A percentile compares a stretch with the other conserved stretches of the same genome.
Conservation (phyloP, 1,139 yeast species). For the Yamadazyma epiphylla region DNA sequence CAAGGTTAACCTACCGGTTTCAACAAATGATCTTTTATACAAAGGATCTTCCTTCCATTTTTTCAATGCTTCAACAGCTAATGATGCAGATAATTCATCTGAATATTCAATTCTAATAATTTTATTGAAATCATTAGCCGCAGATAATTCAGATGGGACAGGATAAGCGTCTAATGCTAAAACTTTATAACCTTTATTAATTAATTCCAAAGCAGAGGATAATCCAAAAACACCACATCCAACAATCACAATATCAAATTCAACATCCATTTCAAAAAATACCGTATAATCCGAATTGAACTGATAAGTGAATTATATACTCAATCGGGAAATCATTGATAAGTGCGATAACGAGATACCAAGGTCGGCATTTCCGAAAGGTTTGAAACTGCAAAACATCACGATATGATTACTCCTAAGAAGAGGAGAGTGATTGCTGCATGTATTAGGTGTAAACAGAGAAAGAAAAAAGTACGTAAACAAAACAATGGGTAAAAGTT, state of each 20-base stretch:
- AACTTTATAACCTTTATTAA: slow-evolving; percentile 23
- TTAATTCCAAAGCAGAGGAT: slow-evolving; percentile 19
- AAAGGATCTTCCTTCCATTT: slow-evolving; percentile 34
- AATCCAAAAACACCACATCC: slow-evolving; percentile 18
- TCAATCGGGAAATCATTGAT: too few relatives aligned
- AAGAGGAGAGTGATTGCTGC: slow-evolving; percentile 9
- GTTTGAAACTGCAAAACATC: too few relatives aligned
- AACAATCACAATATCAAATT: slow-evolving; percentile 11
- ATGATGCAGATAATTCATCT: slow-evolving; percentile 28
- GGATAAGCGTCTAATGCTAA: slow-evolving; percentile 42
- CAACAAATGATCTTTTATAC: slow-evolving; percentile 23
- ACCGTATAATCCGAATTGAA: too few relatives aligned
- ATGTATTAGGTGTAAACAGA: slow-evolving; percentile 9
- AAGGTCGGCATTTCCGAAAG: slow-evolving; percentile 1
- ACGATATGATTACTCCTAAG: slow-evolving; percentile 1
- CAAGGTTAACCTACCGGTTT: slow-evolving; percentile 27
- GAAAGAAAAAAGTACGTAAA: slow-evolving; percentile 12
- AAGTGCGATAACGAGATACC: too few relatives aligned
- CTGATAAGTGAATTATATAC: too few relatives aligned
- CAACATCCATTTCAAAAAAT: slow-evolving; percentile 2
- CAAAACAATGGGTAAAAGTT: too few relatives aligned
- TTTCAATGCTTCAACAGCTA: slow-evolving; percentile 39
- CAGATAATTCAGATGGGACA: slow-evolving; percentile 46
- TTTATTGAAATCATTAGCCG: slow-evolving; percentile 45
- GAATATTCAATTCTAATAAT: slow-evolving; percentile 43